These are phyloP conservation scores for Trametes cubensis DNA, from an alignment of 768 basidiomycete genomes.

Conservation along the genomic window DNA sequence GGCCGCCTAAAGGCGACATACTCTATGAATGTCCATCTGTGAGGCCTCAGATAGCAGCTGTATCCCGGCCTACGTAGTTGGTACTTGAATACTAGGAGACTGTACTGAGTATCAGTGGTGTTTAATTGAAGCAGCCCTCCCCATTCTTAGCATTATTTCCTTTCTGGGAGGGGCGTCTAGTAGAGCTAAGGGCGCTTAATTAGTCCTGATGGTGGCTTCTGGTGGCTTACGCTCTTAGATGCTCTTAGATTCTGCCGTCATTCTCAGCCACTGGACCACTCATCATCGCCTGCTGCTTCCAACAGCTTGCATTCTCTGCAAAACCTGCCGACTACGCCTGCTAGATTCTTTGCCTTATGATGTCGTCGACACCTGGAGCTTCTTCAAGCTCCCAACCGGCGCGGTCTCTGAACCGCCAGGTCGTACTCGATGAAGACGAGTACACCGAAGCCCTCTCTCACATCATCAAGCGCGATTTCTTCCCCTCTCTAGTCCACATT, in stretches of 20 bases:
- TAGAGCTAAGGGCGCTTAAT: not conserved
- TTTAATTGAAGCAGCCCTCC: too few relatives aligned
- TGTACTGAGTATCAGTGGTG: too few relatives aligned
- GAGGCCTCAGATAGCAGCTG: too few relatives aligned
- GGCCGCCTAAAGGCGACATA: too few relatives aligned
- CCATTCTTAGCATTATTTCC: not conserved
- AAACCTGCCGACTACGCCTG: not conserved
- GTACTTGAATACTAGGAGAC: too few relatives aligned
- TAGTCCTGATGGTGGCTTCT: too few relatives aligned
- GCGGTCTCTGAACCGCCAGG: constrained; percentile 71
- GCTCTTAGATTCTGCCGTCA: too few relatives aligned
- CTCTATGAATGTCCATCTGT: too few relatives aligned
- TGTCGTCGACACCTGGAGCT: constrained; percentile 29
- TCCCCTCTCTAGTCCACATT: constrained; percentile 88
- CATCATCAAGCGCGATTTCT: constrained; percentile 98
- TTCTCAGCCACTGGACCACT: not conserved
- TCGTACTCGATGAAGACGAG: constrained; percentile 88
- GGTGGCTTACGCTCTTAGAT: too few relatives aligned
- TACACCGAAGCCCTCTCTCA: constrained; percentile 88
- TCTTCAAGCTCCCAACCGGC: constrained; percentile 30
- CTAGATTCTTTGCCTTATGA: not conserved
- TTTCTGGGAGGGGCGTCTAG: not conserved
- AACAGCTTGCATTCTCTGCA: too few relatives aligned
- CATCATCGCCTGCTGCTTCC: not conserved
- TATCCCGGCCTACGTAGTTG: too few relatives aligned